phyloP scores from a whole-genome alignment of 2,329 filamentous ascomycete species.

The Trichothecium sympodiale region DNA sequence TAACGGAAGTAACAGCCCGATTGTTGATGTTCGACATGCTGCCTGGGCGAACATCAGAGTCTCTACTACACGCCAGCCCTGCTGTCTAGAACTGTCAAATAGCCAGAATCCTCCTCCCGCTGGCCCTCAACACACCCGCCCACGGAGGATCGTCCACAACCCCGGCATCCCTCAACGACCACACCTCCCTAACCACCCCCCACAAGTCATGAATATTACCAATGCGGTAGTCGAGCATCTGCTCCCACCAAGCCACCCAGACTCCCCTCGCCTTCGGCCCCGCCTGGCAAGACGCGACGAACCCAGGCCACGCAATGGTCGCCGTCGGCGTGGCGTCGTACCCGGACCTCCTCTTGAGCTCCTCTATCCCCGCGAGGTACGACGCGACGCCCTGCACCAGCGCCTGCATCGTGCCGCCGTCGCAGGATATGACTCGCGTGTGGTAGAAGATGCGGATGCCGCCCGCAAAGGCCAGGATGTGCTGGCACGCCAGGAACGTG shows the following conservation, averaged over 20 bases:
- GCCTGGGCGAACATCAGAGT: too few species aligned
- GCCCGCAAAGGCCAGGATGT: slow-evolving; percentile 5
- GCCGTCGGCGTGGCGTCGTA: slow-evolving; percentile 2
- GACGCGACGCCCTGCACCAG: slow-evolving; percentile 1
- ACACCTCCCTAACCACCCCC: slow-evolving; percentile 2
- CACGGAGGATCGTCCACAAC: too few species aligned
- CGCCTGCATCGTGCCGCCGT: background rate
- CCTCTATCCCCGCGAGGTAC: slow-evolving; percentile 3
- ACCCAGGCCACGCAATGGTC: slow-evolving; percentile 3
- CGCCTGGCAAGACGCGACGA: slow-evolving; percentile 4
- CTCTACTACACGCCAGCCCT: too few species aligned
- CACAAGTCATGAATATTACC: slow-evolving; percentile 5
- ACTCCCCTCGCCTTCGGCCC: background rate
- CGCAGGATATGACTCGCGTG: slow-evolving; percentile 3
- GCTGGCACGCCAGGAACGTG: slow-evolving; percentile 2
- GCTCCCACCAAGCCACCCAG: slow-evolving; percentile 4
- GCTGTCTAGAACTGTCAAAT: too few species aligned
- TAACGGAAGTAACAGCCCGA: too few species aligned
- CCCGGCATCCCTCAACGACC: slow-evolving; percentile 1
- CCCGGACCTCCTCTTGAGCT: slow-evolving; percentile 3
- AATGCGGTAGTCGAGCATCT: slow-evolving; percentile 4
- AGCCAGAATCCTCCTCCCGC: too few species aligned
- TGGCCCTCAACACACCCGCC: too few species aligned
- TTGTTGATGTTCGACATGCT: too few species aligned
- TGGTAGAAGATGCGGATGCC: slow-evolving; percentile 6